Evolutionary conservation across 2,329 filamentous ascomycete genomes (phyloP).

Genomic region (Coniosporium tulheliwenetii): DNA sequence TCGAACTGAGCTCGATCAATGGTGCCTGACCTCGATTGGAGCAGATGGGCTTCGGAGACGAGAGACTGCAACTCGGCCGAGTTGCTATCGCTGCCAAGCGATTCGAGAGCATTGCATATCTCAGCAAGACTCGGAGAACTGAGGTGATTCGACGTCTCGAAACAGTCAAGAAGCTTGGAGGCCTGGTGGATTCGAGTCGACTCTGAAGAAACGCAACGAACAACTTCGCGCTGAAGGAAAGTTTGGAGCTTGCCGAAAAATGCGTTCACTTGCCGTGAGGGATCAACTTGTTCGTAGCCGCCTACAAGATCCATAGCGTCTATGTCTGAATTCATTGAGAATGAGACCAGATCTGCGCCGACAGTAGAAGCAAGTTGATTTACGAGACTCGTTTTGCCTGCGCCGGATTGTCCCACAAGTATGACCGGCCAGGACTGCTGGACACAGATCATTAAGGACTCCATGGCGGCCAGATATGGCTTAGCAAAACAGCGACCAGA

Average conservation of each 20-base stretch:
- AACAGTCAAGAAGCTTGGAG: too few species aligned
- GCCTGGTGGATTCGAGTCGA: too few species aligned
- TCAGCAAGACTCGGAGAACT: constrained; percentile 1
- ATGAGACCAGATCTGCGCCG: constrained; percentile 62
- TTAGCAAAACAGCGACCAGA: constrained; percentile 6
- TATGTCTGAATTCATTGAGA: constrained; percentile 85
- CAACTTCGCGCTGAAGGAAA: constrained; percentile 13
- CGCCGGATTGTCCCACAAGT: constrained; percentile 69
- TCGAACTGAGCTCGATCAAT: constrained; percentile 73
- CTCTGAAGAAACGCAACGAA: background rate
- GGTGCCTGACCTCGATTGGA: constrained; percentile 28
- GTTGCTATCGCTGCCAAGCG: background rate
- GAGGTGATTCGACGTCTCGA: too few species aligned
- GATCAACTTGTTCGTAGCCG: constrained; percentile 89
- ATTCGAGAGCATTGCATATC: constrained; percentile 5
- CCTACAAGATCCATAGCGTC: constrained; percentile 96
- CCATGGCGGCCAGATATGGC: constrained; percentile 52
- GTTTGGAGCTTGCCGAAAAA: constrained; percentile 37
- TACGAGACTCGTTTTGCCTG: constrained; percentile 72
- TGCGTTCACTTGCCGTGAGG: constrained; percentile 54
- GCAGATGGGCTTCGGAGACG: too few species aligned
- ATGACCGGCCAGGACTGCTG: constrained; percentile 81
- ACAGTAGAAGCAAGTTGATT: constrained; percentile 64
- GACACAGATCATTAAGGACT: constrained; percentile 76
- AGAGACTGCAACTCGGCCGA: background rate